phyloP scores from a whole-genome alignment of 352 stramenopile species.

The Blastocystis sp. region DNA sequence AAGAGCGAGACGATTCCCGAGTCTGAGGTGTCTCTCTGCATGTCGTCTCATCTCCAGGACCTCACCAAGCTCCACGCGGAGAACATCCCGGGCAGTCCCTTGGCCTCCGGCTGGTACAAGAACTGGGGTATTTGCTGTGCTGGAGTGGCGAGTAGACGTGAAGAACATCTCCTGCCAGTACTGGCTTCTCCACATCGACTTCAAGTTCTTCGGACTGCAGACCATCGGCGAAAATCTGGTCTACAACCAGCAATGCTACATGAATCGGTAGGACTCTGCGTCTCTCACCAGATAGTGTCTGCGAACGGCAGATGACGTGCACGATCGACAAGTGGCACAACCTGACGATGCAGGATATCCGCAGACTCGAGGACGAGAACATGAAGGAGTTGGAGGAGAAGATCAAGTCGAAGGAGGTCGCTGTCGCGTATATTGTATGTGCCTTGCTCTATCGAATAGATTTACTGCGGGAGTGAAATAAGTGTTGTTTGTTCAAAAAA shows the following conservation, averaged over 20 bases:
- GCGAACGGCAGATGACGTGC: constrained; percentile 8
- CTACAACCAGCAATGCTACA: constrained; percentile 59
- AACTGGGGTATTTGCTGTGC: background rate
- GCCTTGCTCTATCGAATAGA: background rate
- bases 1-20: constrained; percentile 41
- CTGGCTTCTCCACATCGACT: constrained; percentile 52
- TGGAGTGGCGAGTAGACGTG: background rate
- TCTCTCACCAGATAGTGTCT: background rate
- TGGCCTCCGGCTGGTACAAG: constrained; percentile 17
- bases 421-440: background rate
- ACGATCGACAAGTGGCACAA: constrained; percentile 58
- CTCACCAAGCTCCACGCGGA: background rate
- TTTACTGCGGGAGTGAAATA: constrained; percentile 48
- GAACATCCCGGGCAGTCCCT: background rate
- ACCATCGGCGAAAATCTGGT: constrained; percentile 56
- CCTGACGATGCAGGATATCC: constrained; percentile 45
- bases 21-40: background rate
- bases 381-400: constrained; percentile 40
- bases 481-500: background rate
- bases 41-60: background rate
- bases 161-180: constrained; percentile 51
- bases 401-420: constrained; percentile 51
- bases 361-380: constrained; percentile 33
- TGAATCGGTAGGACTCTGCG: background rate
- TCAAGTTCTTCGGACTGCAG: constrained; percentile 54